phyloP scores from a whole-genome alignment of 305 asterid species.

The Plantago rigida region DNA sequence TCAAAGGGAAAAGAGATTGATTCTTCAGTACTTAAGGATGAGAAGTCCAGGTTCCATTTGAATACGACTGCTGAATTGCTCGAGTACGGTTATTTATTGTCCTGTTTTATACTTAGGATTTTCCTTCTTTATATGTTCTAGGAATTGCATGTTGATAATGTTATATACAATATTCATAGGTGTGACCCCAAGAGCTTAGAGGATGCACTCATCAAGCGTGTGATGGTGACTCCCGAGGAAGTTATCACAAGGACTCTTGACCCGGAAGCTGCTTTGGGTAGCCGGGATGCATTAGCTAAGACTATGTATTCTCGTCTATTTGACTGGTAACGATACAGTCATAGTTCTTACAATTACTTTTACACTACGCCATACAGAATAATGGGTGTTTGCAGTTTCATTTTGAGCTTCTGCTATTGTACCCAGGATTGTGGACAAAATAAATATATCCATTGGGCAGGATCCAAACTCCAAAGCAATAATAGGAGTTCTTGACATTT shows the following conservation, averaged over 20 bases:
- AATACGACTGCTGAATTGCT: conserved; percentile 78
- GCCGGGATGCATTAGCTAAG: conserved; percentile 98
- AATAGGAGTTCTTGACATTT: conserved; percentile 97
- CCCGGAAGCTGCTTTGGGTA: conserved; percentile 89
- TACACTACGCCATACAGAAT: conserved; percentile 9
- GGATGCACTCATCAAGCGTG: conserved; percentile 92
- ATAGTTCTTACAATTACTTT: conserved; percentile 14
- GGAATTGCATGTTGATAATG: conserved; percentile 21
- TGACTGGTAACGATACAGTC: conserved; percentile 58
- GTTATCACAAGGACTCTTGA: conserved; percentile 92
- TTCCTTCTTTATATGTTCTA: conserved; percentile 14
- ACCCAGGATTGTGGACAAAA: conserved; percentile 89
- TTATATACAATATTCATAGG: conserved; percentile 38
- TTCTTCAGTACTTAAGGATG: conserved; percentile 92
- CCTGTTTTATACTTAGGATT: conserved; percentile 20
- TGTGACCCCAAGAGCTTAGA: conserved; percentile 96
- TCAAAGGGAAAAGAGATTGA: conserved; percentile 89
- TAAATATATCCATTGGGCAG: conserved; percentile 92
- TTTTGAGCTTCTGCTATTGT: conserved; percentile 27
- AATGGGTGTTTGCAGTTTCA: conserved; percentile 19
- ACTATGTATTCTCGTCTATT: conserved; percentile 84
- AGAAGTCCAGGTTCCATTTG: conserved; percentile 82
- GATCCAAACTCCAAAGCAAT: conserved; percentile 96
- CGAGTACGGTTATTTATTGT: conserved; percentile 43
- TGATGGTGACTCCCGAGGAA: conserved; percentile 99